These are phyloP conservation scores for Trichoderma virens DNA, from an alignment of 495 filamentous ascomycete species.

Conservation along the genomic window DNA sequence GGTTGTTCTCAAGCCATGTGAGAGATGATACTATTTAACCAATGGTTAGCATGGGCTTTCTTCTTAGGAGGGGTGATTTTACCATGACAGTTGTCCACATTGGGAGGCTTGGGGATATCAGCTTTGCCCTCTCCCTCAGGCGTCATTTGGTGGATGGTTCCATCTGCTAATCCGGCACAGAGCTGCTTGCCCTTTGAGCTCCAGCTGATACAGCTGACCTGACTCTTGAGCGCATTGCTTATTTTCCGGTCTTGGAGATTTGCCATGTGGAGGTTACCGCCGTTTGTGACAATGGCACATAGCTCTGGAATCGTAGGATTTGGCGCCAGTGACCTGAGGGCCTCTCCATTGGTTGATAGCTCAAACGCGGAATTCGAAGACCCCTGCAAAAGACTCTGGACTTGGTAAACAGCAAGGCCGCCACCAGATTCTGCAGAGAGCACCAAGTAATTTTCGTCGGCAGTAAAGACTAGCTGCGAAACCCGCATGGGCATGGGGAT, in stretches of 20 bases:
- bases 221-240: conserved; percentile 55
- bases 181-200: conserved; percentile 89
- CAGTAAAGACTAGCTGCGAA: conserved; percentile 83
- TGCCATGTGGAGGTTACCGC: conserved; percentile 75
- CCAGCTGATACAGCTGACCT: conserved; percentile 84
- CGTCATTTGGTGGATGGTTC: conserved; percentile 74
- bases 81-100: conserved; percentile 65
- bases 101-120: conserved; percentile 68
- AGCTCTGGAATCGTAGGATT: conserved; percentile 66
- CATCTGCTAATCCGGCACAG: conserved; percentile 78
- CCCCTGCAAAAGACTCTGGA: conserved; percentile 54
- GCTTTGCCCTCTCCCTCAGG: conserved; percentile 68
- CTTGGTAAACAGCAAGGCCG: conserved; percentile 75
- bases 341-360: conserved; percentile 64
- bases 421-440: conserved; percentile 76
- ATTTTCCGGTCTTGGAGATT: conserved; percentile 61
- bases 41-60: conserved; percentile 12
- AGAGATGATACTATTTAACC: conserved; percentile 62
- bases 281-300: conserved; percentile 70
- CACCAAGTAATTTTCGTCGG: conserved; percentile 75
- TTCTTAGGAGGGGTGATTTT: conserved; percentile 17
- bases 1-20: conserved; percentile 79
- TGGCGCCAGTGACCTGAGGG: conserved; percentile 66
- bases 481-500: conserved; percentile 66
- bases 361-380: conserved; percentile 60